A percentile compares a stretch with the other conserved stretches of the same genome.
Conservation (phyloP, 148 eudicot genomes). For the Rhododendron williamsianum region DNA sequence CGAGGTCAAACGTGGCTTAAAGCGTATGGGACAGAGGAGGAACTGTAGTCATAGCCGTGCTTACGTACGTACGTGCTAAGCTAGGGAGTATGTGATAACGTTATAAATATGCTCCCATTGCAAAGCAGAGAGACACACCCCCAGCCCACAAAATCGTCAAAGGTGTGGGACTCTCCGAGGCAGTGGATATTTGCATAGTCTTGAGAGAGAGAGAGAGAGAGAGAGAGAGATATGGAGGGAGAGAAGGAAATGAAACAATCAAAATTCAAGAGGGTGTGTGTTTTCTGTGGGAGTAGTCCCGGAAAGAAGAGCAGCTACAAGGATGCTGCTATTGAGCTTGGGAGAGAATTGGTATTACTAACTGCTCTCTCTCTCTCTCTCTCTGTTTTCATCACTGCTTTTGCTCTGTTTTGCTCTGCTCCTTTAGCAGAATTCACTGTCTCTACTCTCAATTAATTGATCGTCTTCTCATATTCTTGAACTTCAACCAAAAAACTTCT, state of each 20-base stretch:
- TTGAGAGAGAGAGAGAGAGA: background rate
- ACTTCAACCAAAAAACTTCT: background rate
- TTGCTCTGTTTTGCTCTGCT: background rate
- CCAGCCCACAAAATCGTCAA: background rate
- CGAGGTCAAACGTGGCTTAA: background rate
- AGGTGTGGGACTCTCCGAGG: background rate
- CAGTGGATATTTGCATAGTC: constrained; percentile 1
- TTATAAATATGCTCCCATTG: background rate
- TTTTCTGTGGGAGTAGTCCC: constrained; percentile 43
- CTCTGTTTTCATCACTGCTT: constrained; percentile 5
- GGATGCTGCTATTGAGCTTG: constrained; percentile 39
- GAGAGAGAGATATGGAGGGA: constrained; percentile 18
- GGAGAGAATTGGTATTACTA: constrained; percentile 29
- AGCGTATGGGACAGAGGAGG: background rate
- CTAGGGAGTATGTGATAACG: background rate
- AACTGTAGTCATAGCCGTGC: background rate
- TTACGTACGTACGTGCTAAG: background rate
- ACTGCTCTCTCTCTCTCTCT: background rate
- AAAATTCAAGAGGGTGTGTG: constrained; percentile 34
- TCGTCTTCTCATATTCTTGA: background rate
- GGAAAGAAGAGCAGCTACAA: constrained; percentile 40
- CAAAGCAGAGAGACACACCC: background rate
- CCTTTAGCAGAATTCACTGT: background rate
- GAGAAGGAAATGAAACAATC: constrained; percentile 23
- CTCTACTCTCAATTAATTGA: background rate